Evolutionary conservation across 2,329 filamentous ascomycete genomes (phyloP), one percentile per base, ranked within the genome.

Genomic region (Ophiostoma angusticollis): DNA sequence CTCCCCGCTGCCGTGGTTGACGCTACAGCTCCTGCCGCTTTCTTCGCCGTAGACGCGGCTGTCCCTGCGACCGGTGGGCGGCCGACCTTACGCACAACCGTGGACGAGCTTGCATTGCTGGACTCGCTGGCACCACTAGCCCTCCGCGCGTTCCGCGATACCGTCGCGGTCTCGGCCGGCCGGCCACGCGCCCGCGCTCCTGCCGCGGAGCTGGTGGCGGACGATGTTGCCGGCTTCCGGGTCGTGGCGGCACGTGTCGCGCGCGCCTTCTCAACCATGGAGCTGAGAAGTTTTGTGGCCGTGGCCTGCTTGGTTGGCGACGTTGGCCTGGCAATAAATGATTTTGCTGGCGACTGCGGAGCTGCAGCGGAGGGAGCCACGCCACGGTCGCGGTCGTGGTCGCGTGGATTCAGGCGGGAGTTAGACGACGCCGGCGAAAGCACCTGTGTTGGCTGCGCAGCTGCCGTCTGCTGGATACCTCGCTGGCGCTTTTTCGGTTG

Each of bases 401-500:
- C 62, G 35, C 74, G 71, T 16, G 72, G 72, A 17, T 72, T 63
- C 13, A 81, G 68, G 37, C 83, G 76, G 6, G 82, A 81, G 54
- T 93, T 93, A 42, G 80, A 79, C 0, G 84, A 87, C 37, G 83
- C 80, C 2, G 85, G 85, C 2, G 86, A 93, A 3, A 93, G 67
- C 27, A 93, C 71, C 56, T 80, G 68, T 35, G 68, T 61, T 45
- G 72, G 58, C 21, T 42, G 37, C 6, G 39, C 12, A 1, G 40
- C 23, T 51, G 46, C 53, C 48, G 60, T 50, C 19, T 61, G 65
- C 42, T 61, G 62, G 16, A 59, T 67, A 30, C 60, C 67, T 31
- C 67, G 70, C 13, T 63, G 50, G 60, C 49, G 67, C 61, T 86
- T 87, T 66, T 89, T 89, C 3, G 79, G 74, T 47, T 78, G 78